A percentile compares a stretch with the other conserved stretches of the same genome.
Conservation (phyloP, 2,329 filamentous ascomycete genomes). For the Diplodia sapinea region DNA sequence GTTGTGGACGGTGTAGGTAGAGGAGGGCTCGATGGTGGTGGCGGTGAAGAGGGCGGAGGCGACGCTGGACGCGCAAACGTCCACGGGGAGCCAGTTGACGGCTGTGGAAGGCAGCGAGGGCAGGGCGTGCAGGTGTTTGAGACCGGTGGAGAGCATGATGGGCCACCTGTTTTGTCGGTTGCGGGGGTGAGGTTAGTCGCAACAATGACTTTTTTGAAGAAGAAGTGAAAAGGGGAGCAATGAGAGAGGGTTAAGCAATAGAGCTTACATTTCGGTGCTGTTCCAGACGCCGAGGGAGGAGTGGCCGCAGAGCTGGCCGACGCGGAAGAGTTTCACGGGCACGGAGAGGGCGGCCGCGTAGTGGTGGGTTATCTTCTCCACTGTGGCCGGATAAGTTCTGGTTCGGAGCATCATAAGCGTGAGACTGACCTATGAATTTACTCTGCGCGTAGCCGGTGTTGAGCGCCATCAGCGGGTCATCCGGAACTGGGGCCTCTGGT, state of each 20-base stretch:
- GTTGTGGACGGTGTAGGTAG: constrained; percentile 29
- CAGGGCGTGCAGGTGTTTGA: constrained; percentile 30
- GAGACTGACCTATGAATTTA: constrained; percentile 31
- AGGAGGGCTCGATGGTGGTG: neutral
- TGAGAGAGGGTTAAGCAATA: neutral
- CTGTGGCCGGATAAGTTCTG: neutral
- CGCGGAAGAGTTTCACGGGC: constrained; percentile 30
- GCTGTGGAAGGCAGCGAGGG: constrained; percentile 18
- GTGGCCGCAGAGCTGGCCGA: constrained; percentile 33
- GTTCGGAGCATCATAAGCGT: neutral
- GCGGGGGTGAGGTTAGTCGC: neutral
- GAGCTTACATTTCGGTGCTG: constrained; percentile 30
- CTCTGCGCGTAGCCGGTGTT: constrained; percentile 33
- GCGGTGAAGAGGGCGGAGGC: neutral
- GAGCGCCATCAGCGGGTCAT: constrained; percentile 29
- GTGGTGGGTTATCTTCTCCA: constrained; percentile 29
- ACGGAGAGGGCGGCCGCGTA: constrained; percentile 1
- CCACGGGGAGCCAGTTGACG: constrained; percentile 33
- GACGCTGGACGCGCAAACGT: constrained; percentile 30
- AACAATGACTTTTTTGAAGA: neutral
- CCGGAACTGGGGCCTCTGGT: constrained; percentile 21
- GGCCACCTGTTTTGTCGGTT: constrained; percentile 26
- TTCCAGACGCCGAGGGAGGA: constrained; percentile 30
- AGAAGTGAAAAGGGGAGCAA: neutral
- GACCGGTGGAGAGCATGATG: constrained; percentile 32